Conservation (phyloP, 164 flowering plant genomes). For the Magnolia changhungtana region DNA sequence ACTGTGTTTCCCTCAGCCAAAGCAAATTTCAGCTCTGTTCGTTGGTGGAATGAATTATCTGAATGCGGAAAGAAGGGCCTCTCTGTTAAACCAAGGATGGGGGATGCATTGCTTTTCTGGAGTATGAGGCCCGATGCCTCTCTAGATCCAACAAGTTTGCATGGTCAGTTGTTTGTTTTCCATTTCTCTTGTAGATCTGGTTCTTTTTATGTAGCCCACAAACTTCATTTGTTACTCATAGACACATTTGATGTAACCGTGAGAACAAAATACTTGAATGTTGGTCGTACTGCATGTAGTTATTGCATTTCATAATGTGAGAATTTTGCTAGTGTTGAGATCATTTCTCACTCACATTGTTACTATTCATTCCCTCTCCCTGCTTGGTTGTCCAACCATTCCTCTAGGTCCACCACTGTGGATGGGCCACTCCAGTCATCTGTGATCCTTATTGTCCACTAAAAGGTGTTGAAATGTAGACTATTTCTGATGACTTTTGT, state of each 20-base stretch:
- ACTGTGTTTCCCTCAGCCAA: constrained; percentile 84
- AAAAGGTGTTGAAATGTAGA: background rate
- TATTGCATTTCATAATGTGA: background rate
- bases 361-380: background rate
- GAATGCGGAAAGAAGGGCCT: constrained; percentile 79
- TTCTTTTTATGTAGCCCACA: background rate
- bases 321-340: background rate
- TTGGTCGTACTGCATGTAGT: background rate
- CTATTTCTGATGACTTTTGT: too few species aligned
- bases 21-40: constrained; percentile 62
- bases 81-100: constrained; percentile 83
- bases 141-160: constrained; percentile 85
- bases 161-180: constrained; percentile 45
- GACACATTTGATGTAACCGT: background rate
- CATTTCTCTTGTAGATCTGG: too few species aligned
- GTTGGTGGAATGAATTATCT: constrained; percentile 82
- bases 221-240: background rate
- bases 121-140: constrained; percentile 91
- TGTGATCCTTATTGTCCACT: background rate
- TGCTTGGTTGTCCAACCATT: background rate
- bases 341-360: background rate
- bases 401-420: background rate
- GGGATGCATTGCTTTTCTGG: constrained; percentile 97
- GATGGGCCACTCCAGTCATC: background rate
- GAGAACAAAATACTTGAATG: background rate